Evolutionary conservation across 2,329 filamentous ascomycete species (phyloP), one percentile per base, ranked within the genome.

Genomic region (Apiospora phragmitis): DNA sequence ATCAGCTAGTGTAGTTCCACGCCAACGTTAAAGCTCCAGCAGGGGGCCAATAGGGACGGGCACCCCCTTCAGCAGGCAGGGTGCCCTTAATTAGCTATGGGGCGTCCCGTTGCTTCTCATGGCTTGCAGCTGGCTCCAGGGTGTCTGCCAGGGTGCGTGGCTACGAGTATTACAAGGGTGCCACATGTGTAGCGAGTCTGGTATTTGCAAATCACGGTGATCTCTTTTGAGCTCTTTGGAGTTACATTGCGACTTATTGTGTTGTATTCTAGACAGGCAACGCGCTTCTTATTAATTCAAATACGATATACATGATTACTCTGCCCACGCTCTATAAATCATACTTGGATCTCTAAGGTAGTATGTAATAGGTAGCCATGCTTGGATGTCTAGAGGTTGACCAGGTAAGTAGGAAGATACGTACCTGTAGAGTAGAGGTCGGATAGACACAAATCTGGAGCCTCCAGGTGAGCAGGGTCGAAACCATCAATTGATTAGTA

Each of bases 151-250:
- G 51, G 51, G 51, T 21, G 51, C 35, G 51, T 59, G 51, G 51
- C 51, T 59, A 41, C 38, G 9, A 11, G 38, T 11, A 12, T 41
- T 41, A 32, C 51, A 59, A 59, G 29, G 55, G 55, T 62, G 55
- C 55, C 55, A 62, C 55, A 62, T 38, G 55, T n/a, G 55, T 38
- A 32, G 11, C 35, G 55, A 38, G 55, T 62, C 32, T 62, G 55
- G 55, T 62, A 62, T 38, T 62, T 62, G 55, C 55, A 62, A 62
- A 62, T 62, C 55, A 62, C 32, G 55, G 55, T 62, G 55, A 38
- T 62, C 55, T 62, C 55, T 62, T 14, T 38, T 14, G 29, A 62
- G 32, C 55, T 4, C 24, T 38, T 62, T 62, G 7, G 32, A 38
- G 55, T 62, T 62, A n/a, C 55, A 62, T 62, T 62, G 21, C 55